Conservation (phyloP, 2,329 filamentous ascomycete species). For the Truncatella angustata region DNA sequence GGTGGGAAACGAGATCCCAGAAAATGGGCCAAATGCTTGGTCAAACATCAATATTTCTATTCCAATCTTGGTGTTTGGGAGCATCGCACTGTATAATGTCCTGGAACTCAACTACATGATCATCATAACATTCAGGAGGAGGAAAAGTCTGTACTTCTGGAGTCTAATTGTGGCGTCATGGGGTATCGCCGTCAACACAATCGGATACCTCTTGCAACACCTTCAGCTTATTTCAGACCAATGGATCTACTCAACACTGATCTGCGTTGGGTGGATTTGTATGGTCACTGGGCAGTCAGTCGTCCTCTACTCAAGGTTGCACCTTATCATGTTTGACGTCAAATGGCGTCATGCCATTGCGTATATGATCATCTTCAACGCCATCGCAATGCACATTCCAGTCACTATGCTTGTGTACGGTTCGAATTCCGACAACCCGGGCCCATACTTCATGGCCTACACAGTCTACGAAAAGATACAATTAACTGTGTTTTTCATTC, state of each 20-base stretch:
- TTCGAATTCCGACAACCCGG: slow-evolving; percentile 20
- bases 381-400: slow-evolving; percentile 14
- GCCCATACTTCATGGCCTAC: slow-evolving; percentile 19
- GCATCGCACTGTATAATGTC: slow-evolving; percentile 33
- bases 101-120: slow-evolving; percentile 28
- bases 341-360: slow-evolving; percentile 20
- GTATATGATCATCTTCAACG: slow-evolving; percentile 23
- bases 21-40: background rate
- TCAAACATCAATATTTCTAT: slow-evolving; percentile 18
- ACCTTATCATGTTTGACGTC: slow-evolving; percentile 25
- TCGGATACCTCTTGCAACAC: slow-evolving; percentile 30
- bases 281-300: slow-evolving; percentile 32
- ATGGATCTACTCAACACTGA: slow-evolving; percentile 24
- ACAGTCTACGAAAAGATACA: slow-evolving; percentile 29
- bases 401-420: background rate
- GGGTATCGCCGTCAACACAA: slow-evolving; percentile 27
- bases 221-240: slow-evolving; percentile 25
- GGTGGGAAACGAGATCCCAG: background rate
- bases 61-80: slow-evolving; percentile 34
- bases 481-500: slow-evolving; percentile 29
- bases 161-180: slow-evolving; percentile 25
- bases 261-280: slow-evolving; percentile 28
- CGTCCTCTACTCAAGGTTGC: slow-evolving; percentile 29
- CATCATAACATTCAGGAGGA: slow-evolving; percentile 28
- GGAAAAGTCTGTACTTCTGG: slow-evolving; percentile 32